phyloP scores from a whole-genome alignment of 306 rosid species.

The Prinsepia uniflora region DNA sequence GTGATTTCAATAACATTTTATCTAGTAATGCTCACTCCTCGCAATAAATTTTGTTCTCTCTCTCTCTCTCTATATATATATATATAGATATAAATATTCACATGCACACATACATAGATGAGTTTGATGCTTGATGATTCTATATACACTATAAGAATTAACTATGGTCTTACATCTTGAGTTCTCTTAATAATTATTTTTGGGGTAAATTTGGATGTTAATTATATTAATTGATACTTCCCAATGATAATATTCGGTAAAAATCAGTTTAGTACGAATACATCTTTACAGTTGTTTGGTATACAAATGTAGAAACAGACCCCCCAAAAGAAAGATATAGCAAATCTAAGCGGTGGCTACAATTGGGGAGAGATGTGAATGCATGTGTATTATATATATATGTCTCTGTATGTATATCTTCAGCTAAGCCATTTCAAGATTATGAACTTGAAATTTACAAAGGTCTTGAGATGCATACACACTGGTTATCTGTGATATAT shows the following conservation, averaged over 20 bases:
- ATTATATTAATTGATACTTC: neutral
- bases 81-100: neutral
- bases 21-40: neutral
- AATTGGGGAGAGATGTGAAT: no score
- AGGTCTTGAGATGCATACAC: neutral
- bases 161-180: neutral
- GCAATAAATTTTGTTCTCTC: neutral
- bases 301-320: no score
- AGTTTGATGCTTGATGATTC: neutral
- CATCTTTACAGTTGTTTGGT: neutral
- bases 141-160: neutral
- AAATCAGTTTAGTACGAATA: neutral
- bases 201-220: neutral
- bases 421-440: neutral
- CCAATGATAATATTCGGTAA: neutral
- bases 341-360: no score
- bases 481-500: neutral
- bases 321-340: no score
- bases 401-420: no score
- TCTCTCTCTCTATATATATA: neutral
- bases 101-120: neutral
- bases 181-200: neutral
- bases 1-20: constrained; percentile 3
- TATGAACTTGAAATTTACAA: neutral
- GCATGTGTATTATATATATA: no score